Evolutionary conservation across 2,329 filamentous ascomycete genomes (phyloP).

Genomic region (Sporothrix sp.): DNA sequence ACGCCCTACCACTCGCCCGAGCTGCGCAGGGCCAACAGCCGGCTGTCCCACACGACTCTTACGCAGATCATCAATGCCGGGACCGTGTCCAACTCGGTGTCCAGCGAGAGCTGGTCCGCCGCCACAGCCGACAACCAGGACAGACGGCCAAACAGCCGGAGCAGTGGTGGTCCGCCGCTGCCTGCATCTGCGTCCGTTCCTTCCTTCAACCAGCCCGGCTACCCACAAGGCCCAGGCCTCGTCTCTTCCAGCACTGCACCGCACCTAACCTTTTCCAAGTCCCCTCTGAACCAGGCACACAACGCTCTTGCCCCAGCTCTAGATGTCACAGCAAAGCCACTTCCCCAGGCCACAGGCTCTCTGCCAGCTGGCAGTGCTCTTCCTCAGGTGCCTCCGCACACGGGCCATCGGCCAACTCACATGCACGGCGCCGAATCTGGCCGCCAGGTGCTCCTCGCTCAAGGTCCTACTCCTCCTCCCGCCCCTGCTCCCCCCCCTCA

Average conservation of each 20-base stretch:
- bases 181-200: constrained; percentile 6
- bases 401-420: constrained; percentile 7
- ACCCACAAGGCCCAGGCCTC: constrained; percentile 18
- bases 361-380: neutral
- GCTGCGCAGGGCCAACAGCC: constrained; percentile 69
- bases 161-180: constrained; percentile 3
- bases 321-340: neutral
- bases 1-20: constrained; percentile 67
- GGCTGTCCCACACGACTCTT: constrained; percentile 73
- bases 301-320: constrained; percentile 15
- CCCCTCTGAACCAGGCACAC: constrained; percentile 33
- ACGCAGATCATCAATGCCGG: constrained; percentile 67
- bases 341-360: neutral
- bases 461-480: constrained; percentile 15
- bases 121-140: constrained; percentile 4
- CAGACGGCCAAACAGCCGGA: constrained; percentile 5
- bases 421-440: constrained; percentile 5
- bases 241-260: constrained; percentile 30
- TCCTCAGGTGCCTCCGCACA: constrained; percentile 8
- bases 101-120: neutral
- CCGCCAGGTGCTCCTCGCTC: constrained; percentile 12
- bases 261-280: constrained; percentile 26
- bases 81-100: constrained; percentile 32
- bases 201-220: neutral
- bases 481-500: neutral